A percentile compares a stretch with the other conserved stretches of the same genome.
phyloP scores from a whole-genome alignment of 495 filamentous ascomycete species.

The Pyronema omphalodes region DNA sequence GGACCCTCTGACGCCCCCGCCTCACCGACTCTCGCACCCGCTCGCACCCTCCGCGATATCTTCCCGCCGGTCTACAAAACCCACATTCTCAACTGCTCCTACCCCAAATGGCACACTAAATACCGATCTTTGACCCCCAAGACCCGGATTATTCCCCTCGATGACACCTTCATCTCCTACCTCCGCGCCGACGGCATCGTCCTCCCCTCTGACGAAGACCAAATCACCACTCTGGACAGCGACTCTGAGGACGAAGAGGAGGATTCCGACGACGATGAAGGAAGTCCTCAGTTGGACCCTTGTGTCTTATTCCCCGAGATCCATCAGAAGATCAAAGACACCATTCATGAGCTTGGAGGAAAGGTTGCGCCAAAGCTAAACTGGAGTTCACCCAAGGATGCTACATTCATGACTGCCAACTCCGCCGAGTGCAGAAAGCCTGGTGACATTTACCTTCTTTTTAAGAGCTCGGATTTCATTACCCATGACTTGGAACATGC shows the following conservation, averaged over 20 bases:
- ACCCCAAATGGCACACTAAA: slow-evolving; percentile 64
- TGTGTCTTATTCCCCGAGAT: slow-evolving; percentile 41
- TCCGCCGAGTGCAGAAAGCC: slow-evolving; percentile 70
- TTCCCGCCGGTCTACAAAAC: slow-evolving; percentile 67
- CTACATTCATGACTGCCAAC: slow-evolving; percentile 85
- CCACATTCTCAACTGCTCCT: slow-evolving; percentile 88
- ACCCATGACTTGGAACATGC: slow-evolving; percentile 87
- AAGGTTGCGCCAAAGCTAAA: slow-evolving; percentile 81
- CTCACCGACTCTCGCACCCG: slow-evolving; percentile 26
- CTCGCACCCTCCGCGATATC: slow-evolving; percentile 27
- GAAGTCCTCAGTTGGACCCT: slow-evolving; percentile 11
- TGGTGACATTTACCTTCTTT: slow-evolving; percentile 79
- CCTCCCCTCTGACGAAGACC: slow-evolving; percentile 43
- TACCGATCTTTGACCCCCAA: slow-evolving; percentile 72
- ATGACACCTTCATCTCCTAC: slow-evolving; percentile 58
- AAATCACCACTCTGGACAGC: slow-evolving; percentile 19
- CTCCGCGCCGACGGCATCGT: slow-evolving; percentile 85
- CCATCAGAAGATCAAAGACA: slow-evolving; percentile 53
- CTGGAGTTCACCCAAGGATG: slow-evolving; percentile 94
- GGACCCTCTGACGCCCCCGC: neutral
- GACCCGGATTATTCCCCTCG: slow-evolving; percentile 62
- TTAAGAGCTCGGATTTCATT: slow-evolving; percentile 85
- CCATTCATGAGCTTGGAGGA: slow-evolving; percentile 63
- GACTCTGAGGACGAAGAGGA: slow-evolving; percentile 34
- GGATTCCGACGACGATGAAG: slow-evolving; percentile 25